These are phyloP conservation scores for Agapanthus africanus DNA, from an alignment of 106 monocot species.

Conservation along the genomic window DNA sequence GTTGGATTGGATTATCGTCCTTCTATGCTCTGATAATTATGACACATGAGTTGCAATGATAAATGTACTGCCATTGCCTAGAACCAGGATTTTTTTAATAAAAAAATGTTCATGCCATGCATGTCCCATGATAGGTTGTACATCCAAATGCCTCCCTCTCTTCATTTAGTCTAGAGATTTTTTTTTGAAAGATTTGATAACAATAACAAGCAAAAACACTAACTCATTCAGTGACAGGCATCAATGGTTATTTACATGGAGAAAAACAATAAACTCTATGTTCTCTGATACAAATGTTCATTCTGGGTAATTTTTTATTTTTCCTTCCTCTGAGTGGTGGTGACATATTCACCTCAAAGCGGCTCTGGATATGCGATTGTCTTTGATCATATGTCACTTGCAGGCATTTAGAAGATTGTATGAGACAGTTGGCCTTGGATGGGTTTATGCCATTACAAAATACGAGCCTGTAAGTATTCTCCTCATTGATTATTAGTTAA, in stretches of 20 bases:
- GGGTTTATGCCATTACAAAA: slow-evolving; percentile 85
- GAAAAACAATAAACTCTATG: neutral
- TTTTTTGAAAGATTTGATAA: too few species aligned
- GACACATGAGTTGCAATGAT: too few species aligned
- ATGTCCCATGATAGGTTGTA: too few species aligned
- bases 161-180: too few species aligned
- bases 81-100: too few species aligned
- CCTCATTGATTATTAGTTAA: neutral
- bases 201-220: too few species aligned
- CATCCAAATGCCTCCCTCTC: too few species aligned
- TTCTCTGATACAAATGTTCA: neutral
- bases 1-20: too few species aligned
- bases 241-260: neutral
- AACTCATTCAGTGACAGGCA: neutral
- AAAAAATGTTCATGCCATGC: too few species aligned
- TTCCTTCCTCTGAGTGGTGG: neutral
- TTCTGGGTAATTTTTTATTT: neutral
- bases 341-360: neutral
- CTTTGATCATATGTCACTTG: slow-evolving; percentile 2
- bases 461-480: slow-evolving; percentile 77
- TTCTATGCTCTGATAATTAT: too few species aligned
- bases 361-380: neutral
- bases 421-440: slow-evolving; percentile 90
- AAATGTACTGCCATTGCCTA: too few species aligned
- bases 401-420: slow-evolving; percentile 93